Conservation (phyloP, 169 alveolate species). For the Babesia bovis region DNA sequence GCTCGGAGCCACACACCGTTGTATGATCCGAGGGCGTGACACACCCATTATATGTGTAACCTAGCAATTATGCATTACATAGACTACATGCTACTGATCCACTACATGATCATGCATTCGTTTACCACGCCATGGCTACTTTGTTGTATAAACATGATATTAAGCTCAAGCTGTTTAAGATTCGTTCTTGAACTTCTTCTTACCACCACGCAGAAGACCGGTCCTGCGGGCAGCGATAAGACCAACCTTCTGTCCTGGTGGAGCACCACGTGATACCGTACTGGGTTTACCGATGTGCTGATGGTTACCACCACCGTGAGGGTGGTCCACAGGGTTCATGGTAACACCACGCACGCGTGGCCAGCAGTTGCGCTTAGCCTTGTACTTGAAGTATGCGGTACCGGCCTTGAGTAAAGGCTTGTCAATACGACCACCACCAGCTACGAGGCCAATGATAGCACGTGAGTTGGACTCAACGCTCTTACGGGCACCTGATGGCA, state of each 20-base stretch:
- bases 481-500: slow-evolving; percentile 98
- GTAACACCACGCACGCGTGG: slow-evolving; percentile 99
- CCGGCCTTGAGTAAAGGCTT: slow-evolving; percentile 99
- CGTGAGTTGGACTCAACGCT: slow-evolving; percentile 89
- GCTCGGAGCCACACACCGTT: no score
- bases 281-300: slow-evolving; percentile 99
- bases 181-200: slow-evolving; percentile 75
- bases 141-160: no score
- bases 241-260: slow-evolving; percentile 99
- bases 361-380: slow-evolving; percentile 99
- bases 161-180: no score
- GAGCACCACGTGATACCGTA: slow-evolving; percentile 95
- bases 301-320: slow-evolving; percentile 99
- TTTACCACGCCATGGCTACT: no score
- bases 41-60: no score
- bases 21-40: no score
- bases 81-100: no score
- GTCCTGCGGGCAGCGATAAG: slow-evolving; percentile 99
- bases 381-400: slow-evolving; percentile 94
- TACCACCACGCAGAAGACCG: slow-evolving; percentile 95
- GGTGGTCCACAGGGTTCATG: slow-evolving; percentile 99
- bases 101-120: no score
- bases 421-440: slow-evolving; percentile 99
- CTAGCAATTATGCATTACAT: no score
- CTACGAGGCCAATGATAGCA: slow-evolving; percentile 97